Base-by-base conservation (phyloP, 805 yeast species). In the Yamadazyma tumulicola region DNA sequence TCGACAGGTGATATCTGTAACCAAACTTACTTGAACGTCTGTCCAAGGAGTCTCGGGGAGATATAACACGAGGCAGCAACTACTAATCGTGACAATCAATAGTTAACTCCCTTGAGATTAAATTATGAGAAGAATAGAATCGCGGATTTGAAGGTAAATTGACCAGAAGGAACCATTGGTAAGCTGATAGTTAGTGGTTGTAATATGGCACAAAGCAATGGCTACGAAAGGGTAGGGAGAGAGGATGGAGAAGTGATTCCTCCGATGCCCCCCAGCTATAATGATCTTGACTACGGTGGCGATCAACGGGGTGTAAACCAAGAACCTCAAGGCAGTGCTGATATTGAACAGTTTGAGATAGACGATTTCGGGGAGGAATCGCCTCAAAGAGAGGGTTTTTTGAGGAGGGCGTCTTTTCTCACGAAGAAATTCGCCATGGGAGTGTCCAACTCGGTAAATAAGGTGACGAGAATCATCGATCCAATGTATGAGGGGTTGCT, bases 401-500 rank as follows among this genome's bases (percentile, higher is more conserved):
- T 70, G 11, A 33, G 35, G 19, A 54, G 74, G 32, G 74, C 75
- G 0, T 64, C 65, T 5, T 30, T 35, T 9, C 33, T 39, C 6
- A 35, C 44, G 9, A 40, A 37, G 30, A 40, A 37, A 18, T 10
- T 43, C 22, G 39, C 44, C 15, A 19, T 31, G 12, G 30, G 37
- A 8, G n/a, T 43, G 28, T 20, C 31, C 17, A 16, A 13, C 8
- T 26, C 26, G 49, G 63, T 70, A 21, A 51, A 55, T 23, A 79
- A 78, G 4, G 55, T 74, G 10, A 48, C 65, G 17, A 61, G 56
- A 17, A 68, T 70, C 15, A 48, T 74, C 34, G 79, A 74, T 43
- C 81, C 81, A 1, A 64, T 75, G 4, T 67, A 68, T 43, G 77
- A 74, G 48, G 64, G 71, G 3, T 69, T 67, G 43, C 53, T 57